Conservation (phyloP, 2,329 filamentous ascomycete species). For the Sodiomyces alkalinus region DNA sequence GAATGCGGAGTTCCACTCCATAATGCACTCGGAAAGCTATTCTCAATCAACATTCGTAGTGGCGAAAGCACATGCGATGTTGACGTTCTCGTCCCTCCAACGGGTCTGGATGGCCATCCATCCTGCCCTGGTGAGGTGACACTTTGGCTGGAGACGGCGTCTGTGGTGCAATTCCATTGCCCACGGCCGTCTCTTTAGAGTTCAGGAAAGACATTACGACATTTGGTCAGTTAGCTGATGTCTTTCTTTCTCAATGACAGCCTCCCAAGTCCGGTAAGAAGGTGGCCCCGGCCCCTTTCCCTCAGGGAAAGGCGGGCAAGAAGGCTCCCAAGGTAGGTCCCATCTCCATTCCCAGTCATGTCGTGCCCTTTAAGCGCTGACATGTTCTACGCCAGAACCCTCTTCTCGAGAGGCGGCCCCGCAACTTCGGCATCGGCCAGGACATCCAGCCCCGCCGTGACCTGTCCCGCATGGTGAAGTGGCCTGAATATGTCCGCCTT, state of each 20-base stretch:
- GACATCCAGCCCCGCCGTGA: conserved; percentile 96
- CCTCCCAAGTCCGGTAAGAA: conserved; percentile 98
- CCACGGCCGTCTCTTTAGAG: conserved; percentile 82
- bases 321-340: conserved; percentile 87
- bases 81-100: conserved; percentile 1
- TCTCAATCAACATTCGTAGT: conserved; percentile 7
- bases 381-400: conserved; percentile 55
- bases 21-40: too few species aligned
- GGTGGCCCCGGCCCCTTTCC: conserved; percentile 92
- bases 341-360: not conserved
- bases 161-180: conserved; percentile 35
- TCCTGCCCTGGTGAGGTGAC: conserved; percentile 31
- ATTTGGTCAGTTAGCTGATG: conserved; percentile 80
- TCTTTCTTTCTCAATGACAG: conserved; percentile 99
- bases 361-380: conserved; percentile 10
- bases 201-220: conserved; percentile 66
- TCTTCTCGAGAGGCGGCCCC: conserved; percentile 93
- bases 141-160: conserved; percentile 50
- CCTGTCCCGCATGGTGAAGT: conserved; percentile 96
- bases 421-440: conserved; percentile 98
- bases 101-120: conserved; percentile 4
- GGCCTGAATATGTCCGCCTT: conserved; percentile 97
- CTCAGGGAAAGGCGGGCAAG: conserved; percentile 86
- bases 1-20: too few species aligned
- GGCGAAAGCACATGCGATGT: conserved; percentile 5